phyloP scores from a whole-genome alignment of 441 rosid species.

The Corymbia citriodora region DNA sequence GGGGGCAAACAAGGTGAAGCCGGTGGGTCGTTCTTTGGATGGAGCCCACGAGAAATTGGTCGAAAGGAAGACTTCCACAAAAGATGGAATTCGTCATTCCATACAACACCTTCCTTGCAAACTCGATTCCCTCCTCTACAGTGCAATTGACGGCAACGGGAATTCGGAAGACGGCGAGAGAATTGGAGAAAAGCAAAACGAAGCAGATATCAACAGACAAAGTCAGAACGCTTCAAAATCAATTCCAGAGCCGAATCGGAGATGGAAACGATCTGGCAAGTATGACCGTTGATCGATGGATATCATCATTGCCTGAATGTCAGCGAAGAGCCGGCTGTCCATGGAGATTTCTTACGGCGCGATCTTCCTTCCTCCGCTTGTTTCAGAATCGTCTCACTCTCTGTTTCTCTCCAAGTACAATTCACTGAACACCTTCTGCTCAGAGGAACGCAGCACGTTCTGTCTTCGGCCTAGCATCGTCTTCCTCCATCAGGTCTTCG shows the following conservation, averaged over 20 bases:
- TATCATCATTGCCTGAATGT: neutral
- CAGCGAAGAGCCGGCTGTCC: fast-evolving
- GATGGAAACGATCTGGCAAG: neutral
- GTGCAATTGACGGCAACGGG: no score
- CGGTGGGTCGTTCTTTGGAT: no score
- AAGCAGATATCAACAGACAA: no score
- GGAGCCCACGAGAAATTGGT: no score
- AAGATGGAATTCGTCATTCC: no score
- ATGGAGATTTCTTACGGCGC: neutral
- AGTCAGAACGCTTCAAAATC: no score
- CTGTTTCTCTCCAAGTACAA: neutral
- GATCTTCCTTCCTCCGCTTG: neutral
- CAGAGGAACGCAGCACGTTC: neutral
- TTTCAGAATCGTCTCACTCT: neutral
- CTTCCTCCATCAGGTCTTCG: neutral
- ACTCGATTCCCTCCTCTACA: no score
- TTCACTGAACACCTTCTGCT: neutral
- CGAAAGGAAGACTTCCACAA: no score
- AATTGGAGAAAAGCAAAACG: neutral
- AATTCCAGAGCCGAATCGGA: neutral
- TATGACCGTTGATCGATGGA: fast-evolving
- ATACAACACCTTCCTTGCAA: no score
- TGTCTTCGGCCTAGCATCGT: neutral
- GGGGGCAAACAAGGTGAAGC: no score
- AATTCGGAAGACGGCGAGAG: neutral